Percentiles rank a stretch among this genome's conserved stretches.
These are phyloP conservation scores for Microdochium nivale DNA, from an alignment of 2,329 filamentous ascomycete species.

Conservation along the genomic window DNA sequence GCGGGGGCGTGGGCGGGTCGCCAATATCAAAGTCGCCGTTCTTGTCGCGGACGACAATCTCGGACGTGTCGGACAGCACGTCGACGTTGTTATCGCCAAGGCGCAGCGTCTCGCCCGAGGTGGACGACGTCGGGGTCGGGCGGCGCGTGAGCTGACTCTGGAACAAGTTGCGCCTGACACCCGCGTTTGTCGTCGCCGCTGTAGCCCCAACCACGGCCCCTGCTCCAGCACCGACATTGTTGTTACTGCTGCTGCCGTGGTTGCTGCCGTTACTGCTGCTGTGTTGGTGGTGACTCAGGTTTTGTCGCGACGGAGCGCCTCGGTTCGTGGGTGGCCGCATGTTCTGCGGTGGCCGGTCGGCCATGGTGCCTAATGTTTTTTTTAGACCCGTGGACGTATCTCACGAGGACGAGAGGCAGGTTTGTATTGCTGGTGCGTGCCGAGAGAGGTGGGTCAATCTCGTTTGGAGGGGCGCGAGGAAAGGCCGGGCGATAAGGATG, in stretches of 20 bases:
- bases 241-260: slow-evolving; percentile 1
- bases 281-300: neutral
- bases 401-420: too few species aligned
- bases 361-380: slow-evolving; percentile 8
- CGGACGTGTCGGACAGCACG: slow-evolving; percentile 31
- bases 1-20: slow-evolving; percentile 42
- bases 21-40: slow-evolving; percentile 55
- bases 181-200: slow-evolving; percentile 6
- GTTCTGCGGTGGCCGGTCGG: slow-evolving; percentile 16
- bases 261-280: neutral
- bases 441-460: neutral
- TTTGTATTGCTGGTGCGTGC: too few species aligned
- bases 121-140: slow-evolving; percentile 34
- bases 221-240: neutral
- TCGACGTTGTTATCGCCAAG: slow-evolving; percentile 31
- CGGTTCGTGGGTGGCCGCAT: slow-evolving; percentile 11
- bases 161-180: slow-evolving; percentile 48
- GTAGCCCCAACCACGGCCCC: neutral
- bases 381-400: neutral
- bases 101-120: slow-evolving; percentile 36
- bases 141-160: slow-evolving; percentile 49
- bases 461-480: neutral
- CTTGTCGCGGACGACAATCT: slow-evolving; percentile 55
- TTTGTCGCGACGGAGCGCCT: slow-evolving; percentile 6
- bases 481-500: too few species aligned